Percentiles rank a stretch among this genome's conserved stretches.
phyloP scores from a whole-genome alignment of 148 eudicot genomes.

The Gaultheria prostrata region DNA sequence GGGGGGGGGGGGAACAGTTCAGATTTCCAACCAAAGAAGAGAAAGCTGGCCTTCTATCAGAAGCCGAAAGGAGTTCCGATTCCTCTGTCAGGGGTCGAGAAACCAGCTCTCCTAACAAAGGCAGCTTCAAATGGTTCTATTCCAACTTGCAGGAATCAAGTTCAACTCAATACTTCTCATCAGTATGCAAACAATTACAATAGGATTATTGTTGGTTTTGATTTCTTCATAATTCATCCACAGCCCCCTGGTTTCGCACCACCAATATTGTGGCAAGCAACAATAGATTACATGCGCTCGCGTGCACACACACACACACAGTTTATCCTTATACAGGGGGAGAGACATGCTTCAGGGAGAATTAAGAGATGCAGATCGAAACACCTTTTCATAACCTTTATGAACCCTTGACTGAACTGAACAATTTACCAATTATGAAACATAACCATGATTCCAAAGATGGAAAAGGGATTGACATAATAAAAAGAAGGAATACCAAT shows the following conservation, averaged over 20 bases:
- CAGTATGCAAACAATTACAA: no score
- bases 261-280: background rate
- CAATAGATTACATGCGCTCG: background rate
- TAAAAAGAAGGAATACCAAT: background rate
- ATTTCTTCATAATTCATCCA: background rate
- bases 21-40: no score
- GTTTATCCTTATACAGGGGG: no score
- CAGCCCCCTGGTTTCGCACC: background rate
- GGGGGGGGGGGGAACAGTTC: no score
- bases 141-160: no score
- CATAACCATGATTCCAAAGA: background rate
- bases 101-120: no score
- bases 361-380: background rate
- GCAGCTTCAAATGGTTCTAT: no score
- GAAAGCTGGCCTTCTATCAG: no score
- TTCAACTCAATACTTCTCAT: no score
- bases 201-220: background rate
- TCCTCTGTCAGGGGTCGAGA: no score
- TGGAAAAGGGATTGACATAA: background rate
- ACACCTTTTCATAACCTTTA: constrained; percentile 8
- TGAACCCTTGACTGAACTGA: constrained; percentile 14
- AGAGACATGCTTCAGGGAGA: background rate
- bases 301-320: background rate
- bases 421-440: constrained; percentile 12
- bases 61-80: no score